Evolutionary conservation across 495 filamentous ascomycete species (phyloP).

Genomic region (Talaromyces adpressus): DNA sequence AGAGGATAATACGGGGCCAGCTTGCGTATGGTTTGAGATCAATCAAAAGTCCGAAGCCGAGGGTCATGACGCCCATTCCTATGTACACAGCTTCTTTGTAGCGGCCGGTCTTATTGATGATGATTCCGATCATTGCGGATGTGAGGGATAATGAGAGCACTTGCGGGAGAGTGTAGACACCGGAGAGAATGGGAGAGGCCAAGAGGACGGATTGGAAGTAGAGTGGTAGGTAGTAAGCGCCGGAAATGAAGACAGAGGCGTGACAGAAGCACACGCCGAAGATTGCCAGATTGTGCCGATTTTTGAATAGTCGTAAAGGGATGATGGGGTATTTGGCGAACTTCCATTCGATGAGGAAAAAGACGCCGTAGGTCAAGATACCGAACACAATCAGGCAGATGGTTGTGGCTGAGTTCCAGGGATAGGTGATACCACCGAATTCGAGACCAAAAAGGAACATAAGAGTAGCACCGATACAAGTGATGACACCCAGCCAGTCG

Average conservation of each 20-base stretch:
- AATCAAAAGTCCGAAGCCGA: constrained; percentile 50
- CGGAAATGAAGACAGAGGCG: constrained; percentile 66
- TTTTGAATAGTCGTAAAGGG: constrained; percentile 60
- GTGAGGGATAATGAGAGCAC: constrained; percentile 61
- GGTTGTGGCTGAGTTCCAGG: constrained; percentile 69
- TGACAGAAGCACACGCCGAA: constrained; percentile 56
- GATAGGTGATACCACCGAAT: constrained; percentile 66
- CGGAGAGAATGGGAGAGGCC: constrained; percentile 63
- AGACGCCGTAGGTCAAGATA: constrained; percentile 50
- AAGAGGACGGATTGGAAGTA: constrained; percentile 75
- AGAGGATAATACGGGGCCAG: constrained; percentile 47
- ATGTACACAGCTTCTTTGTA: constrained; percentile 42
- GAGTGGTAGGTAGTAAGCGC: constrained; percentile 68
- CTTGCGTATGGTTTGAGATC: constrained; percentile 38
- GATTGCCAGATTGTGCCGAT: constrained; percentile 50
- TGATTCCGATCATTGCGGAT: constrained; percentile 57
- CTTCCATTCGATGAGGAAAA: constrained; percentile 62
- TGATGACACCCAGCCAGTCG: constrained; percentile 66
- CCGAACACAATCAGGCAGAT: constrained; percentile 78
- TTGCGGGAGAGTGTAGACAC: constrained; percentile 73
- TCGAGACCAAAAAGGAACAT: constrained; percentile 79
- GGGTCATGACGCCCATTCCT: constrained; percentile 42
- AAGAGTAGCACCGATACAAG: constrained; percentile 67
- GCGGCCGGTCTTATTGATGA: constrained; percentile 64
- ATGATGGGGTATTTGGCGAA: constrained; percentile 73